phyloP scores from a whole-genome alignment of 352 stramenopile species.

The Peronospora farinosa region DNA sequence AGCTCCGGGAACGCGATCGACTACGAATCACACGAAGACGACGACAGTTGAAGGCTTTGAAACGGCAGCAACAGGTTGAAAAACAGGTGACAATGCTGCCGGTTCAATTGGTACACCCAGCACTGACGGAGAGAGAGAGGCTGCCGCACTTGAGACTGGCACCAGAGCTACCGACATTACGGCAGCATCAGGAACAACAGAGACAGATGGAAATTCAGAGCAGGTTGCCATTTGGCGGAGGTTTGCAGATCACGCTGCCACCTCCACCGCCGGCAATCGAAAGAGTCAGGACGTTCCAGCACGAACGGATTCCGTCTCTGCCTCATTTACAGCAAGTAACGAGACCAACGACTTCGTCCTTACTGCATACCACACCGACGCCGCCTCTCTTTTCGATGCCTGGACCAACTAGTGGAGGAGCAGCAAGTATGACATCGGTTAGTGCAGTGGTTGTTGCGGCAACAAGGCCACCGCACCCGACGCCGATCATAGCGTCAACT shows the following conservation, averaged over 20 bases:
- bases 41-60: slow-evolving; percentile 11
- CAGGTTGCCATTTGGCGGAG: slow-evolving; percentile 22
- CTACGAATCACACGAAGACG: slow-evolving; percentile 38
- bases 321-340: slow-evolving; percentile 50
- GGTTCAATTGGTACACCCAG: not conserved
- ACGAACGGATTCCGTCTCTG: slow-evolving; percentile 35
- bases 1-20: slow-evolving; percentile 42
- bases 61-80: slow-evolving; percentile 9
- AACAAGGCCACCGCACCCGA: slow-evolving; percentile 22
- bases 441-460: slow-evolving; percentile 18
- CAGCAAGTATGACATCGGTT: slow-evolving; percentile 7
- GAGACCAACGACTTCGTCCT: slow-evolving; percentile 40
- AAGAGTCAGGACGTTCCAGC: slow-evolving; percentile 17
- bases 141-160: slow-evolving; percentile 19
- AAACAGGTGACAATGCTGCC: not conserved
- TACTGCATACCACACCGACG: slow-evolving; percentile 33
- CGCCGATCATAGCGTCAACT: slow-evolving; percentile 26
- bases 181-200: slow-evolving; percentile 24
- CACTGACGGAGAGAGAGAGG: slow-evolving; percentile 3
- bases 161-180: slow-evolving; percentile 24
- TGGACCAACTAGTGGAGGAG: slow-evolving; percentile 7
- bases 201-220: slow-evolving; percentile 16
- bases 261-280: slow-evolving; percentile 19
- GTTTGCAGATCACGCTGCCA: slow-evolving; percentile 37
- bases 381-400: slow-evolving; percentile 28